phyloP scores from a whole-genome alignment of 768 basidiomycete species.

The Tulasnella sp. region DNA sequence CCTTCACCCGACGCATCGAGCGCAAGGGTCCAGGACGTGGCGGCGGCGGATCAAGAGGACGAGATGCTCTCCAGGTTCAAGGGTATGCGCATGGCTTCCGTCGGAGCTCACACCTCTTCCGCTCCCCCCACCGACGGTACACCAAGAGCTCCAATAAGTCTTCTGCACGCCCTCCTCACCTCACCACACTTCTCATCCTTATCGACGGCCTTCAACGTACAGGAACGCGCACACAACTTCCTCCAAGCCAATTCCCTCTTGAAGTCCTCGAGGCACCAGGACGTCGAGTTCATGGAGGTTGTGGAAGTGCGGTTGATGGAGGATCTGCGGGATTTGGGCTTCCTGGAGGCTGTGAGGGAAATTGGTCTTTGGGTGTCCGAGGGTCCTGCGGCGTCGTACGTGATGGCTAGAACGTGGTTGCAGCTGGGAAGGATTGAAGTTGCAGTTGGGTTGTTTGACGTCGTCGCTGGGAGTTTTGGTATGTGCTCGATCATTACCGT shows the following conservation, averaged over 20 bases:
- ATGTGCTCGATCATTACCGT: constrained; percentile 22
- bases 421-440: constrained; percentile 59
- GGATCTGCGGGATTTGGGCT: constrained; percentile 50
- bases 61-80: constrained; percentile 15
- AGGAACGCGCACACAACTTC: constrained; percentile 38
- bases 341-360: constrained; percentile 48
- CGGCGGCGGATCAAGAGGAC: constrained; percentile 16
- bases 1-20: constrained; percentile 42
- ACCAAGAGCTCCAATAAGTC: constrained; percentile 22
- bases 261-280: constrained; percentile 54
- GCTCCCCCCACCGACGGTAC: background rate
- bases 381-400: constrained; percentile 63
- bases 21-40: background rate
- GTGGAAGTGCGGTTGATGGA: constrained; percentile 67
- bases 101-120: background rate
- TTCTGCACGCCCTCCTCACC: constrained; percentile 36
- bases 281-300: constrained; percentile 37
- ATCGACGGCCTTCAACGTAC: background rate
- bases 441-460: constrained; percentile 59
- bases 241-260: constrained; percentile 56
- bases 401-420: constrained; percentile 56
- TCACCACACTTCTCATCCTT: background rate
- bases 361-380: constrained; percentile 68
- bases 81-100: constrained; percentile 11
- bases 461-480: constrained; percentile 68